A percentile compares a stretch with the other conserved stretches of the same genome.
Evolutionary conservation across 2,329 filamentous ascomycete genomes (phyloP).

Genomic region (Colletotrichum coccodes): DNA sequence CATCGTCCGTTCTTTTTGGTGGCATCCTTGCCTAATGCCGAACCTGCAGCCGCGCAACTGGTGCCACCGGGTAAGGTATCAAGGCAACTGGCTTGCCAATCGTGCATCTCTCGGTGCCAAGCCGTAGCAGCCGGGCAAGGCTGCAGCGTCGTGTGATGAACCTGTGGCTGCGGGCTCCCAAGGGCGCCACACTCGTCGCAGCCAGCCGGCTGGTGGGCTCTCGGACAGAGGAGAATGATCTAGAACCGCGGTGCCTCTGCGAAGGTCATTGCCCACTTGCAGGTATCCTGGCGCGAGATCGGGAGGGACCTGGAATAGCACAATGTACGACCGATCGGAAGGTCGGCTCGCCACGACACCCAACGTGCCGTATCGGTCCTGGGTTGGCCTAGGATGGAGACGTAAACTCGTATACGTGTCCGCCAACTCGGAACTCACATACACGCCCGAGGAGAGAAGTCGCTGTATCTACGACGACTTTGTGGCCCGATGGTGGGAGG

Average conservation of each 20-base stretch:
- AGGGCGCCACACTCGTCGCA: not conserved
- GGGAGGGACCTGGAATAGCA: not conserved
- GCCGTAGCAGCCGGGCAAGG: slow-evolving; percentile 19
- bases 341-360: not conserved
- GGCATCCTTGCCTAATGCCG: slow-evolving; percentile 1
- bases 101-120: slow-evolving; percentile 25
- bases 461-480: not conserved
- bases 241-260: slow-evolving; percentile 9
- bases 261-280: not conserved
- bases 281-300: not conserved
- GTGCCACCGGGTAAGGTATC: slow-evolving; percentile 24
- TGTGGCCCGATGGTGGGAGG: not conserved
- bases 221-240: not conserved
- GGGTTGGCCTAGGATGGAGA: not conserved
- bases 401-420: not conserved
- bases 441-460: too few relatives aligned
- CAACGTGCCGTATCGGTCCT: not conserved
- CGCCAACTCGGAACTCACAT: not conserved
- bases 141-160: slow-evolving; percentile 24
- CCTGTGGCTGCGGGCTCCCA: slow-evolving; percentile 5
- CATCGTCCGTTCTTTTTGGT: not conserved
- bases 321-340: not conserved
- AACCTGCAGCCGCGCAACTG: slow-evolving; percentile 5
- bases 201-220: not conserved
- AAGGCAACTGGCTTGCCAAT: slow-evolving; percentile 3